These are phyloP conservation scores for Argentina anserina DNA, from an alignment of 306 rosid species.

Conservation along the genomic window DNA sequence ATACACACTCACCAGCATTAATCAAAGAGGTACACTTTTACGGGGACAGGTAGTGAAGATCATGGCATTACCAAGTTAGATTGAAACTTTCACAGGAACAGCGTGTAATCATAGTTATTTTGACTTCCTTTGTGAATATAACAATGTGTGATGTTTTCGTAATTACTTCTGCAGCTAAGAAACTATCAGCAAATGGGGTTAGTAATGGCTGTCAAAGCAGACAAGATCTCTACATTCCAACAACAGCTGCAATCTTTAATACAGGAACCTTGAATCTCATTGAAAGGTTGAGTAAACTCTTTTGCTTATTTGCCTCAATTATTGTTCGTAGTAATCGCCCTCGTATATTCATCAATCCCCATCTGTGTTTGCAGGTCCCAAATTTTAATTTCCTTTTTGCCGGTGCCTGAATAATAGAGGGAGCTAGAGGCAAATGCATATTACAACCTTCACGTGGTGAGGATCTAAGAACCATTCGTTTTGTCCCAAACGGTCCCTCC, in stretches of 20 bases:
- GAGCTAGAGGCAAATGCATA: slow-evolving; percentile 1
- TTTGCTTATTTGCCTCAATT: not conserved
- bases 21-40: not conserved
- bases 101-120: not conserved
- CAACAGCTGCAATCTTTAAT: slow-evolving; percentile 50
- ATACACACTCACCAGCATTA: not conserved
- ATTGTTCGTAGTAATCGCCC: not conserved
- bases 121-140: not conserved
- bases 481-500: slow-evolving; percentile 18
- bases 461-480: not conserved
- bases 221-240: slow-evolving; percentile 50
- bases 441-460: slow-evolving; percentile 14
- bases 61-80: not conserved
- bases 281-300: slow-evolving; percentile 1
- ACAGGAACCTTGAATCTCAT: slow-evolving; percentile 28
- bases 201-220: slow-evolving; percentile 60
- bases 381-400: slow-evolving; percentile 8
- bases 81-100: not conserved
- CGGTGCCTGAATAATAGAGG: not conserved
- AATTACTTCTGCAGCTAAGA: slow-evolving; percentile 46
- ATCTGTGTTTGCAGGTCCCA: not conserved
- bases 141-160: not conserved
- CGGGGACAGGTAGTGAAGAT: not conserved
- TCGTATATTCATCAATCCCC: not conserved
- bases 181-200: slow-evolving; percentile 53